Evolutionary conservation across 2,329 filamentous ascomycete species (phyloP), one percentile per base, ranked within the genome.

Genomic region (Delphinella strobiligena): DNA sequence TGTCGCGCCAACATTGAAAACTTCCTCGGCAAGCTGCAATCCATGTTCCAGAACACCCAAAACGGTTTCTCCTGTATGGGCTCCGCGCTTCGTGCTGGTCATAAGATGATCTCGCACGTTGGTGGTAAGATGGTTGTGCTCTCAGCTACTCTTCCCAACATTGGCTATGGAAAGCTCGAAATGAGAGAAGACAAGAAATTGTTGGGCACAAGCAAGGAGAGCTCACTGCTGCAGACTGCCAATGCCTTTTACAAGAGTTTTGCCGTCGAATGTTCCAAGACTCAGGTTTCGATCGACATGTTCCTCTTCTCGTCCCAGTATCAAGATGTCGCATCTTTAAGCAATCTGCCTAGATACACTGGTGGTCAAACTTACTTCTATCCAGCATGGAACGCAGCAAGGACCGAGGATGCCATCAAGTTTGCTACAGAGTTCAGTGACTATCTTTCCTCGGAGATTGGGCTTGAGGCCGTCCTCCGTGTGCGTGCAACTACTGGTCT

Each of bases 231-330:
- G 38, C 89, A 96, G 60, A 95, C 91, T 0, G 83, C 78, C 31
- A 95, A 87, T 66, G 87, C 84, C 55, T 98, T 96, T 63, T 98
- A 96, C 73, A 98, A 98, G 71, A 93, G 85, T 54, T 98, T 98
- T 54, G 91, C 91, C 0, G 91, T 98, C 3, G 91, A 98, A 59
- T 98, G 91, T 63, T 95, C 88, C 29, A 98, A 98, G 69, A 93
- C 93, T 50, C 91, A 98, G 62, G 91, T 98, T 19, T 96, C 88
- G 0, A 87, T 98, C 50, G 88, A 95, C 60, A 95, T 95, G 88
- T 95, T 95, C 68, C 69, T 95, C 37, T 95, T 94, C 66, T 91
- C 85, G 3, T 88, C 86, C 12, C 84, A 91, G 58, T 95, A 98
- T 61, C 91, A 96, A 62, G 91, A 98, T 58, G 91, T 98, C 37